These are phyloP conservation scores for Suhomyces guaymorum DNA, from an alignment of 1,139 yeast genomes.

Conservation along the genomic window DNA sequence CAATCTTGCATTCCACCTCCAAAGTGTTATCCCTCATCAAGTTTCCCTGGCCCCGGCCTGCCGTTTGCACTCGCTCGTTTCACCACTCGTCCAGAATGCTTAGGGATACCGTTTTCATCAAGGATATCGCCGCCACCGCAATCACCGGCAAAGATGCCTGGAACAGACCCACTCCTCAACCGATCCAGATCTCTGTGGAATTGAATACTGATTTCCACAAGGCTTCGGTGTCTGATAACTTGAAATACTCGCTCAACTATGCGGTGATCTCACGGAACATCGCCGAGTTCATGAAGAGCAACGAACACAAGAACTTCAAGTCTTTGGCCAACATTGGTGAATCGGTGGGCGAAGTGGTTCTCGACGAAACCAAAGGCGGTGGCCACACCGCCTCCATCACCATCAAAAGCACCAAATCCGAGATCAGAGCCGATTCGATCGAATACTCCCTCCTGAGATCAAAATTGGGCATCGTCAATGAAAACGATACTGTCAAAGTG, in stretches of 20 bases:
- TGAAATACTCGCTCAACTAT: slow-evolving; percentile 80
- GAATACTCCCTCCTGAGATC: slow-evolving; percentile 40
- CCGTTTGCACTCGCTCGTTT: slow-evolving; percentile 2
- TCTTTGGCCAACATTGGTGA: slow-evolving; percentile 60
- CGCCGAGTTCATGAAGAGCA: slow-evolving; percentile 48
- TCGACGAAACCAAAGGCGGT: slow-evolving; percentile 51
- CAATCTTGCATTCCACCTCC: neutral
- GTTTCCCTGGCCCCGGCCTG: neutral
- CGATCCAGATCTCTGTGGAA: slow-evolving; percentile 58
- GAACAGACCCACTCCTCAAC: slow-evolving; percentile 71
- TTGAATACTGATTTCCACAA: slow-evolving; percentile 67
- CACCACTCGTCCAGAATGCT: slow-evolving; percentile 8
- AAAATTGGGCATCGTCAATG: slow-evolving; percentile 12
- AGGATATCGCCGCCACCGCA: slow-evolving; percentile 60
- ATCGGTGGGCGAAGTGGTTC: slow-evolving; percentile 48
- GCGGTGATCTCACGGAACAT: slow-evolving; percentile 76
- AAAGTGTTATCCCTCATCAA: slow-evolving; percentile 2
- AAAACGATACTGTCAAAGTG: slow-evolving; percentile 38
- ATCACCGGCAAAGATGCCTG: slow-evolving; percentile 76
- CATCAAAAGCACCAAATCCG: slow-evolving; percentile 52
- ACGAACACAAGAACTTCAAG: slow-evolving; percentile 50
- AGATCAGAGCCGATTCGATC: slow-evolving; percentile 55
- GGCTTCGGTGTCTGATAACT: slow-evolving; percentile 76
- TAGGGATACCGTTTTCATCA: slow-evolving; percentile 58
- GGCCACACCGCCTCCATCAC: slow-evolving; percentile 50